Conservation (phyloP, 768 basidiomycete species). For the Rhizopogon sp. region DNA sequence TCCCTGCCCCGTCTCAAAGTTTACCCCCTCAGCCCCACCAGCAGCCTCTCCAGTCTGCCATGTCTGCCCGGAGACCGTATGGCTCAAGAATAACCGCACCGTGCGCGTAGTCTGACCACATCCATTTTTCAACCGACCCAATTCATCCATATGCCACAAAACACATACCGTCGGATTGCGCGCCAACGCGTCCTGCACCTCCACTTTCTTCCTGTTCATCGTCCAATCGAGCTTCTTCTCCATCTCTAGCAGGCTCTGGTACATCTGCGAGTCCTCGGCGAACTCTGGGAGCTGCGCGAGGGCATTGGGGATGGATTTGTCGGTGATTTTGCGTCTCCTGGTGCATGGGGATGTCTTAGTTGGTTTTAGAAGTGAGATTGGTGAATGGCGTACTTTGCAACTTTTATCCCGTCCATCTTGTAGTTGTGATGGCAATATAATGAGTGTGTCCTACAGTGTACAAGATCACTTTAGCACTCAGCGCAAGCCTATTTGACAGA, state of each 20-base stretch:
- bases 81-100: conserved; percentile 80
- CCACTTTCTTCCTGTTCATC: conserved; percentile 82
- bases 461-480: too few species aligned
- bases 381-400: conserved; percentile 25
- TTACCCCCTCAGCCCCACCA: conserved; percentile 27
- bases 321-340: conserved; percentile 76
- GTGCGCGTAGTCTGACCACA: conserved; percentile 70
- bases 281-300: conserved; percentile 72
- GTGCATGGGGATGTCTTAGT: not conserved
- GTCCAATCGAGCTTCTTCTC: conserved; percentile 95
- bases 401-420: conserved; percentile 26
- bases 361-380: not conserved
- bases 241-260: conserved; percentile 80
- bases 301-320: conserved; percentile 74
- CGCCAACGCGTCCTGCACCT: conserved; percentile 85
- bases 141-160: not conserved
- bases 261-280: conserved; percentile 79
- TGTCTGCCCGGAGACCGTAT: conserved; percentile 77
- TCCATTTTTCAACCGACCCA: conserved; percentile 7
- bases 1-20: conserved; percentile 81
- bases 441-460: too few species aligned
- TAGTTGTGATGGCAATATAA: too few species aligned
- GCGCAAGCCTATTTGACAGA: too few species aligned
- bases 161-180: conserved; percentile 54
- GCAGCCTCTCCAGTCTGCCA: conserved; percentile 71